Evolutionary conservation across 1,139 yeast species (phyloP), one percentile per base, ranked within the genome.

Genomic region (Kluyveromyces sp.): DNA sequence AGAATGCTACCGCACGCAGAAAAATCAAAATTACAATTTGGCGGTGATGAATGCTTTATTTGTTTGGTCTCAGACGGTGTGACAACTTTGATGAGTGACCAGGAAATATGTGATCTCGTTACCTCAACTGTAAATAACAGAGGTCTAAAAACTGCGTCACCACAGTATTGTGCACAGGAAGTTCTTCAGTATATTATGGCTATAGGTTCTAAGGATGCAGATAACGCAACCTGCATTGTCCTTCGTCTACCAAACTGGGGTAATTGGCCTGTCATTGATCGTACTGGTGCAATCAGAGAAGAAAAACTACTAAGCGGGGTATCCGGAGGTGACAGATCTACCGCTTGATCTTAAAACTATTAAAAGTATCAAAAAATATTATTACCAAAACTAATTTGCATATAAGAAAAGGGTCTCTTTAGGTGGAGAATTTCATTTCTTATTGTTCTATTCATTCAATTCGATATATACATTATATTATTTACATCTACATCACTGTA

Each of bases 181-280:
- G 84, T 92, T 27, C 78, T 90, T 21, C 77, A 80, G 55, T 92
- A 83, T 61, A 85, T 90, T 15, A 92, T 85, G 60, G 86, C 86
- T 43, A 75, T 90, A 8, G 96, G 96, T 7, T 95, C 96, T 3
- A 59, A 50, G 48, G 57, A 60, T 33, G 92, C 87, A 58, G 98
- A 92, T 64, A 92, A 92, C 66, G 95, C 97, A 8, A 88, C 97
- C 0, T 88, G 96, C 61, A 59, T 85, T 53, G 88, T 92, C 8
- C 67, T 92, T 3, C 71, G 95, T 48, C 69, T 92, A 48, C 75
- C 77, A 38, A 96, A 96, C 5, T 92, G 98, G 98, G 96, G 96
- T 8, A 75, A 79, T 47, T 92, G 97, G 97, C 92, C 92, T 4
- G 68, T 76, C 50, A 59, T 71, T 10, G 97, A 92, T 67, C 70